Evolutionary conservation across 352 stramenopile genomes (phyloP), one percentile per base, ranked within the genome.

Genomic region (Sclerospora graminicola): DNA sequence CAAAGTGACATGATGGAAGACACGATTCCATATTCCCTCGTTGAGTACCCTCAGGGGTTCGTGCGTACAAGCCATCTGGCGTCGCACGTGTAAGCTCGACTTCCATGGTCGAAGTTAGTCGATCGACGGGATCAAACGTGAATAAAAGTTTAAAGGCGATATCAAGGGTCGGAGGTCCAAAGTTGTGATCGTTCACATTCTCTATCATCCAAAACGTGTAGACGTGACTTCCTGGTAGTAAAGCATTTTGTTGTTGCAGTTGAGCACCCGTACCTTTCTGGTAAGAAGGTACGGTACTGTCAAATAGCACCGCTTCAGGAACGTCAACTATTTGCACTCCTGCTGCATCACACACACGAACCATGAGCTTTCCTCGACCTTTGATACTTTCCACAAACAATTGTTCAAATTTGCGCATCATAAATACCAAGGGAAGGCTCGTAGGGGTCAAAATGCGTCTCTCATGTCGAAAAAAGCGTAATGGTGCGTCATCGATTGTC

Each of bases 141-240:
- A 57, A 78, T 8, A 76, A 19, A 2, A 83, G 27, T 23, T 74
- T 55, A 44, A 79, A 69, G 16, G 60, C 57, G 14, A 79, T 51
- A 13, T 74, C 58, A 26, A 81, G 46, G 8, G 30, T 19, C 19
- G 41, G 23, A 2, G 54, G 24, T 1, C 42, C 9, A n/a, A 45
- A 45, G 13, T 48, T 49, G 9, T 29, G 11, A 13, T 33, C 38
- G 24, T 27, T 47, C 1, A 14, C 1, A 29, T 59, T 37, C 18
- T 63, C 44, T 40, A 82, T 60, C 21, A 80, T 62, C 77, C 77
- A 89, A 38, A 89, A 84, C 5, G 73, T 77, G 45, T 89, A 89
- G 8, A 79, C 54, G 38, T 81, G 61, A 33, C 67, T 50, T 31
- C 77, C 76, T 35, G 71, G 65, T 6, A 84, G 34, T 7, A 73